These are phyloP conservation scores for Neodidymelliopsis sp. DNA, from an alignment of 2,329 filamentous ascomycete genomes.

Conservation along the genomic window DNA sequence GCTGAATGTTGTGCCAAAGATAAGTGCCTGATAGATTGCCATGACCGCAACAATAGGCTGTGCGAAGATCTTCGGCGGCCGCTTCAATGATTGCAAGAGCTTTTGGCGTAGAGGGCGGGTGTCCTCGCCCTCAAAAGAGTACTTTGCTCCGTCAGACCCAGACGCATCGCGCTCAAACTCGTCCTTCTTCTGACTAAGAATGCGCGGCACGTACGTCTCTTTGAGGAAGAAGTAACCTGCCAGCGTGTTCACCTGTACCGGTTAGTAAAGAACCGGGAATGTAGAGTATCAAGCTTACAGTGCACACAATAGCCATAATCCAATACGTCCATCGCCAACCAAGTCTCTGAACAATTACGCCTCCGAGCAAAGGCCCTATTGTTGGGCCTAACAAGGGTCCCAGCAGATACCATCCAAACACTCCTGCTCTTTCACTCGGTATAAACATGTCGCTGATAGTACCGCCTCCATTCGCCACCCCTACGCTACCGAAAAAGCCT, in stretches of 20 bases:
- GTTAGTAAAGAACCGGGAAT: too few species aligned
- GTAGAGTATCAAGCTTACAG: too few species aligned
- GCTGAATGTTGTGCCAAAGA: slow-evolving; percentile 58
- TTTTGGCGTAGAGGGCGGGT: slow-evolving; percentile 47
- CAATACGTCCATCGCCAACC: slow-evolving; percentile 60
- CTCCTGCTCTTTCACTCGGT: slow-evolving; percentile 54
- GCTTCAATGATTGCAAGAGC: slow-evolving; percentile 47
- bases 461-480: slow-evolving; percentile 60
- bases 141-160: slow-evolving; percentile 40
- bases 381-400: slow-evolving; percentile 54
- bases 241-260: slow-evolving; percentile 53
- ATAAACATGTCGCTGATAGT: slow-evolving; percentile 62
- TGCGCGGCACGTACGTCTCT: slow-evolving; percentile 55
- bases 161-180: slow-evolving; percentile 41
- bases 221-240: slow-evolving; percentile 54
- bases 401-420: slow-evolving; percentile 57
- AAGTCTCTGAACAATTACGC: slow-evolving; percentile 54
- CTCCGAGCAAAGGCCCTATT: slow-evolving; percentile 54
- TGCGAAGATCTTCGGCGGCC: slow-evolving; percentile 53
- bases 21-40: slow-evolving; percentile 55
- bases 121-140: slow-evolving; percentile 55
- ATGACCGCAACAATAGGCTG: slow-evolving; percentile 58
- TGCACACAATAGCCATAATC: slow-evolving; percentile 54
- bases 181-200: slow-evolving; percentile 48
- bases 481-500: slow-evolving; percentile 60